Base-by-base conservation (phyloP, 2,329 filamentous ascomycete genomes). In the Metarhizium guizhouense region DNA sequence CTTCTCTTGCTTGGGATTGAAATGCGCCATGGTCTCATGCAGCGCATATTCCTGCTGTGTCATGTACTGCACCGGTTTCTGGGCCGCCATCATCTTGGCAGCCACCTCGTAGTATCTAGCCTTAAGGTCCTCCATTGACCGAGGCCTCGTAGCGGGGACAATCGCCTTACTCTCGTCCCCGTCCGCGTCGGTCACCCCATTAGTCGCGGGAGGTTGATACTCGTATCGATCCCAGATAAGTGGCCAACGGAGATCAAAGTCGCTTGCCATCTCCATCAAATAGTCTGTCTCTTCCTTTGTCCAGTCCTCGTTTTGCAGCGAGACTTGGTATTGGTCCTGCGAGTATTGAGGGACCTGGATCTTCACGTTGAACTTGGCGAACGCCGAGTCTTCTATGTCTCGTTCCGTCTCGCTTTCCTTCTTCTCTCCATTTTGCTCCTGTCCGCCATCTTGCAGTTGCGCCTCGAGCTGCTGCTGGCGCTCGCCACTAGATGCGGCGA, bases 281-380 rank as follows among this genome's bases (percentile, higher is more conserved):
- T 96, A 96, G 67, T 96, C 91, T 8, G 94, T 99, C 72, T 99
- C 94, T 64, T 94, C 87, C 65, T 87, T 90, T 14, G 88, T 86
- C 94, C 94, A 99, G 63, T 93, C 85, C 14, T 83, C 76, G 65
- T 79, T 87, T 63, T 84, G 80, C 52, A 99, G 72, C 59, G 87
- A 83, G 56, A 83, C 78, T 58, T 86, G 81, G 72, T 99, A 99
- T 68, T 95, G 87, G 59, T 92, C 89, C 60, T 95, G 87, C 58
- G 83, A 90, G 71, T 97, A 97, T 58, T 85, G 79, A 0, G 92
- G 90, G 40, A 91, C 78, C 4, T 87, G 80, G 14, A 93, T 82
- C 60, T 86, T 81, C 54, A 95, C 85, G 67, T 96, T 95, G 78
- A 88, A 97, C 67, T 93, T 95, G 51, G 89, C 84, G 71, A 94